These are phyloP conservation scores for Alternaria longipes DNA, from an alignment of 2,329 filamentous ascomycete genomes.

Conservation along the genomic window DNA sequence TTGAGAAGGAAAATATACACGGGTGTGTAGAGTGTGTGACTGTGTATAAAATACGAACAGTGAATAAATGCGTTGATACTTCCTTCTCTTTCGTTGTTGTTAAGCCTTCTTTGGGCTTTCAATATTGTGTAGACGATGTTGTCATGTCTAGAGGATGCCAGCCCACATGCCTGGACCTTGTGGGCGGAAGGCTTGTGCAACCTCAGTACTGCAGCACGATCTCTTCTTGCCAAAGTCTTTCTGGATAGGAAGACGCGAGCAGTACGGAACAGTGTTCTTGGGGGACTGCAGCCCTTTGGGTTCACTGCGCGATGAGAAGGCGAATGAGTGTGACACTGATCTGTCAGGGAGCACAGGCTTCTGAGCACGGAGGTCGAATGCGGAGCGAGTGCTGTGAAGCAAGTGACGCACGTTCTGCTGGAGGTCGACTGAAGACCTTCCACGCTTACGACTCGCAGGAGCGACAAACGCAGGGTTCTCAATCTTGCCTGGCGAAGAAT, in stretches of 20 bases:
- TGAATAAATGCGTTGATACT: slow-evolving; percentile 12
- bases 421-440: slow-evolving; percentile 68
- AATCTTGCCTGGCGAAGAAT: slow-evolving; percentile 38
- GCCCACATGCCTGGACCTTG: slow-evolving; percentile 73
- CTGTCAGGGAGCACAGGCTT: slow-evolving; percentile 49
- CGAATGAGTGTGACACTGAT: slow-evolving; percentile 46
- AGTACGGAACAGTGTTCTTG: slow-evolving; percentile 52
- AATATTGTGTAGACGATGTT: slow-evolving; percentile 10
- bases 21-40: slow-evolving; percentile 23
- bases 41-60: slow-evolving; percentile 7
- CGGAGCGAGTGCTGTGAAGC: slow-evolving; percentile 56
- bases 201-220: slow-evolving; percentile 72
- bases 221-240: slow-evolving; percentile 67
- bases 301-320: slow-evolving; percentile 38
- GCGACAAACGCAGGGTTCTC: slow-evolving; percentile 38
- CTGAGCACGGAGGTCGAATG: slow-evolving; percentile 48
- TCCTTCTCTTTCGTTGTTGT: slow-evolving; percentile 29
- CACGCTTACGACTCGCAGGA: slow-evolving; percentile 63
- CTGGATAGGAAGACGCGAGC: slow-evolving; percentile 55
- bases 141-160: slow-evolving; percentile 60
- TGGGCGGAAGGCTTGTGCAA: slow-evolving; percentile 60
- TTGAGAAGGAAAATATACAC: slow-evolving; percentile 31
- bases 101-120: slow-evolving; percentile 29
- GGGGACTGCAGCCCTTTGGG: slow-evolving; percentile 52
- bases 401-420: slow-evolving; percentile 75